phyloP scores from a whole-genome alignment of 495 filamentous ascomycete genomes.

The Neurospora sp. region DNA sequence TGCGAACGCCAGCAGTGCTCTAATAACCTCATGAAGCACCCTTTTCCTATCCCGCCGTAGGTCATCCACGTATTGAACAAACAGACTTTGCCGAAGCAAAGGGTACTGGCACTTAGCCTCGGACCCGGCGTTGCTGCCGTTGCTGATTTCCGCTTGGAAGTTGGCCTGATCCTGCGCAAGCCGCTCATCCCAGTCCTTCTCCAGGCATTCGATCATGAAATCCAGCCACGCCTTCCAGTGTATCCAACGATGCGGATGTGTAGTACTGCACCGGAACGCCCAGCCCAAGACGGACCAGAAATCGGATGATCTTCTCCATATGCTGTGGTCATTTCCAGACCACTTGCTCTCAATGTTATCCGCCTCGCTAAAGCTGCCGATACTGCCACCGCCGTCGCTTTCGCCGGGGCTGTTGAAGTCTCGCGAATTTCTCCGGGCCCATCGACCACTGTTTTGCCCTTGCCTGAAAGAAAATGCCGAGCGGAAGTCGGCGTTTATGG shows the following conservation, averaged over 20 bases:
- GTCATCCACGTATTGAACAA: slow-evolving; percentile 18
- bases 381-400: slow-evolving; percentile 5
- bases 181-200: slow-evolving; percentile 63
- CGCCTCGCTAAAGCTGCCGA: slow-evolving; percentile 16
- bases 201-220: slow-evolving; percentile 66
- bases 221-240: slow-evolving; percentile 76
- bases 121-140: not conserved
- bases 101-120: slow-evolving; percentile 3
- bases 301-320: slow-evolving; percentile 66
- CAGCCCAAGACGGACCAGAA: slow-evolving; percentile 89
- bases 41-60: slow-evolving; percentile 21
- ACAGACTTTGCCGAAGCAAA: slow-evolving; percentile 22
- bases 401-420: slow-evolving; percentile 7
- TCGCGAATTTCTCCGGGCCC: slow-evolving; percentile 1
- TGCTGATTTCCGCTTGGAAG: not conserved
- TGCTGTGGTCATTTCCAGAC: slow-evolving; percentile 50
- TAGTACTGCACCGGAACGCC: slow-evolving; percentile 83
- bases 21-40: slow-evolving; percentile 29
- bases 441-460: slow-evolving; percentile 18
- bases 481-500: slow-evolving; percentile 31
- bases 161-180: slow-evolving; percentile 19
- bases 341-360: slow-evolving; percentile 35
- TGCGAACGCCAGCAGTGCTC: slow-evolving; percentile 28
- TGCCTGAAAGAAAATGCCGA: slow-evolving; percentile 24
- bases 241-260: slow-evolving; percentile 61